These are phyloP conservation scores for Penicillium tannophilum DNA, from an alignment of 495 filamentous ascomycete genomes.

Conservation along the genomic window DNA sequence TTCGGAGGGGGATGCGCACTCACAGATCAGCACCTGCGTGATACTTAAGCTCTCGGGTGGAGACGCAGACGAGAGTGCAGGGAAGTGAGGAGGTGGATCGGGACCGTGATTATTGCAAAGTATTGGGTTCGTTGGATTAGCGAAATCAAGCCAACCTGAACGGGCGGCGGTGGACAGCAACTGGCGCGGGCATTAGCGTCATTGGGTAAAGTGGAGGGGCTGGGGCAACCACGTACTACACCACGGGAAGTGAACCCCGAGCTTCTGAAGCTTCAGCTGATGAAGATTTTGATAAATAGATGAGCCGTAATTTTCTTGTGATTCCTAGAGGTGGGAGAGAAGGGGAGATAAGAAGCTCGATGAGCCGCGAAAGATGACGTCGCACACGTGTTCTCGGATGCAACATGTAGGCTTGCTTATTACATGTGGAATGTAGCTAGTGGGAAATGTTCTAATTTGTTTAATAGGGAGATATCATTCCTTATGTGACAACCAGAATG, in stretches of 20 bases:
- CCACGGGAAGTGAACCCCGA: background rate
- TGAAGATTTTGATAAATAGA: background rate
- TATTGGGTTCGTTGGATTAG: constrained; percentile 17
- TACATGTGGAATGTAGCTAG: background rate
- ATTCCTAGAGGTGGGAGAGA: background rate
- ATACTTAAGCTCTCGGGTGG: constrained; percentile 12
- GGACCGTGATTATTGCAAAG: constrained; percentile 9
- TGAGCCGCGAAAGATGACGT: constrained; percentile 30
- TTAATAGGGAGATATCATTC: background rate
- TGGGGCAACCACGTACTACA: constrained; percentile 1
- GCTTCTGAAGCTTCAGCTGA: background rate
- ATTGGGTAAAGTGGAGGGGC: constrained; percentile 11
- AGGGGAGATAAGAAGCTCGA: constrained; percentile 1
- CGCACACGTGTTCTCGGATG: constrained; percentile 24
- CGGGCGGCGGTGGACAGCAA: constrained; percentile 27
- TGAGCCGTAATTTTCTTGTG: background rate
- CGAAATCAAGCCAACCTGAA: constrained; percentile 27
- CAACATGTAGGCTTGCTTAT: background rate
- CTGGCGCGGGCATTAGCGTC: constrained; percentile 22
- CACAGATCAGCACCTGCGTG: constrained; percentile 21
- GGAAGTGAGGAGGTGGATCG: constrained; percentile 14
- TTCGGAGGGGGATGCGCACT: constrained; percentile 12
- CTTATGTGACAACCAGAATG: background rate
- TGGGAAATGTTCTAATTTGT: background rate
- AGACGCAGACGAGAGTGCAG: constrained; percentile 9